phyloP scores from a whole-genome alignment of 1,284 basidiomycete genomes.

The Apiotrichum montevideense region DNA sequence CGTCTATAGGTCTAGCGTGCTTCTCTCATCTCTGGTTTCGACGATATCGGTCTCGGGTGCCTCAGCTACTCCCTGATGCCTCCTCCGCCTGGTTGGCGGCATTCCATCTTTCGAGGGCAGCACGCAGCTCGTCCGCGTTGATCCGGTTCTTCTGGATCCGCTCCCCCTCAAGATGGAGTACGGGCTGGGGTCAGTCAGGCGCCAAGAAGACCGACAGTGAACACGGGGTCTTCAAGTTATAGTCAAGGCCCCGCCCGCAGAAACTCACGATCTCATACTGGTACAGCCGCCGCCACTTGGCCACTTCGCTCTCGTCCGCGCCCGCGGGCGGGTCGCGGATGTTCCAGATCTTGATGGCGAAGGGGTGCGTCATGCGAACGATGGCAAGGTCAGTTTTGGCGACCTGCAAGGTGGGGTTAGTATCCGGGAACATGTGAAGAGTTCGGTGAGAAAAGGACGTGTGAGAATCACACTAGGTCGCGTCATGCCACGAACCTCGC shows the following conservation, averaged over 20 bases:
- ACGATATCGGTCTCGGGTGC: too few relatives aligned
- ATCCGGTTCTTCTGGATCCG: slow-evolving; percentile 43
- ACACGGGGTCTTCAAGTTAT: too few relatives aligned
- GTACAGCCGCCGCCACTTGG: slow-evolving; percentile 41
- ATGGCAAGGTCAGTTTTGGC: slow-evolving; percentile 37
- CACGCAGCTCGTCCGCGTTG: slow-evolving; percentile 27
- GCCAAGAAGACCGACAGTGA: background rate
- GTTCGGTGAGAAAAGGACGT: too few relatives aligned
- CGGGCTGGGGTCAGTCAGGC: slow-evolving; percentile 28
- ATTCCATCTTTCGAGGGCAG: slow-evolving; percentile 35
- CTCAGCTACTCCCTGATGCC: background rate
- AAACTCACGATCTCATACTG: slow-evolving; percentile 44
- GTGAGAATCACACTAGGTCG: background rate
- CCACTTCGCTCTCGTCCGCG: slow-evolving; percentile 27
- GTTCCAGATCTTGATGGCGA: slow-evolving; percentile 39
- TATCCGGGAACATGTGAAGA: too few relatives aligned
- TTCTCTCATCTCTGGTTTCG: too few relatives aligned
- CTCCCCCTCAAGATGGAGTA: slow-evolving; percentile 40
- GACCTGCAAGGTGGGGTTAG: slow-evolving; percentile 20
- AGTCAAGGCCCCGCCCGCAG: background rate
- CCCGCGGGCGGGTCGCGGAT: slow-evolving; percentile 40
- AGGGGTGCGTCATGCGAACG: slow-evolving; percentile 34
- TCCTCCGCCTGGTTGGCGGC: slow-evolving; percentile 6
- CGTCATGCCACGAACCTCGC: slow-evolving; percentile 32
- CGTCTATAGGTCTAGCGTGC: too few relatives aligned